Evolutionary conservation across 768 basidiomycete genomes (phyloP).

Genomic region (Pleurotus eryngii): DNA sequence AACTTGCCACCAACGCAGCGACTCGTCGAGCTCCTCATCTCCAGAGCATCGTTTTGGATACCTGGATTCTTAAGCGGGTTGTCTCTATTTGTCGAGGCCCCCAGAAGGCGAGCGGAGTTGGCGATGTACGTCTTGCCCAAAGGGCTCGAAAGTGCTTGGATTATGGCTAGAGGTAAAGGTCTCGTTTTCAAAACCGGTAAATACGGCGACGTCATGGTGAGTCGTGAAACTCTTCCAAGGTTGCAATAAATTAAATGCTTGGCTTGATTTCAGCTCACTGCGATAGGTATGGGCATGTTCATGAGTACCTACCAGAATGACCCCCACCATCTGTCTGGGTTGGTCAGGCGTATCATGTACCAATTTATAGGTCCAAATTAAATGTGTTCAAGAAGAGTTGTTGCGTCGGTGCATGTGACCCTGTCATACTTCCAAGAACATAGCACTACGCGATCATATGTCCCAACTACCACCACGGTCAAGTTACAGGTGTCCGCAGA

Average conservation of each 20-base stretch:
- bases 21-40: slow-evolving; percentile 54
- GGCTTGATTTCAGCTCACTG: slow-evolving; percentile 42
- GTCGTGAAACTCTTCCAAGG: slow-evolving; percentile 19
- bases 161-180: slow-evolving; percentile 69
- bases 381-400: neutral
- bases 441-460: too few relatives aligned
- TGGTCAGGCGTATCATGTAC: slow-evolving; percentile 79
- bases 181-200: slow-evolving; percentile 70
- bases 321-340: slow-evolving; percentile 76
- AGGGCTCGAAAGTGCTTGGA: slow-evolving; percentile 88
- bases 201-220: slow-evolving; percentile 63
- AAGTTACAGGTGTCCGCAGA: too few relatives aligned
- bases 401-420: too few relatives aligned
- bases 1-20: slow-evolving; percentile 39
- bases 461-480: too few relatives aligned
- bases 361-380: slow-evolving; percentile 89
- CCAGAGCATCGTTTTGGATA: slow-evolving; percentile 71
- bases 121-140: slow-evolving; percentile 93
- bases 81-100: slow-evolving; percentile 84
- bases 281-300: slow-evolving; percentile 88
- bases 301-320: slow-evolving; percentile 87
- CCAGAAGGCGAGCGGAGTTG: slow-evolving; percentile 82
- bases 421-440: too few relatives aligned
- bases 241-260: neutral
- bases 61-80: slow-evolving; percentile 73